phyloP scores from a whole-genome alignment of 208 protist species.

The Leishmania turanica region DNA sequence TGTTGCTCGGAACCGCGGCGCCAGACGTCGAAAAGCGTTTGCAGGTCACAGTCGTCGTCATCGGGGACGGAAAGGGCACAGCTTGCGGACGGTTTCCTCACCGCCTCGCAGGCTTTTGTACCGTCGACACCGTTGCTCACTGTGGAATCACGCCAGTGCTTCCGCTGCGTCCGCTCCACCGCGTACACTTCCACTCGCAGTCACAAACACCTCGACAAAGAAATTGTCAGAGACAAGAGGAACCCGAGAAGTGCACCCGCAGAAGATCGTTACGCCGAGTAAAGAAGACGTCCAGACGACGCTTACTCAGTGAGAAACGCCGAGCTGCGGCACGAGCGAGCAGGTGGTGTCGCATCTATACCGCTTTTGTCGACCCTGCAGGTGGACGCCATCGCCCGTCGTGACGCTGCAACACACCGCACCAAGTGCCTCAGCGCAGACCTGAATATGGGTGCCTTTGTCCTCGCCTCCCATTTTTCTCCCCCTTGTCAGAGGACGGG shows the following conservation, averaged over 20 bases:
- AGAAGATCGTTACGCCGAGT: slow-evolving; percentile 23
- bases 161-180: slow-evolving; percentile 18
- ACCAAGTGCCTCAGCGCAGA: slow-evolving; percentile 7
- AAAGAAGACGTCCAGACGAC: slow-evolving; percentile 28
- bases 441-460: not conserved
- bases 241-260: slow-evolving; percentile 12
- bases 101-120: not conserved
- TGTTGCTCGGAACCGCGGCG: not conserved
- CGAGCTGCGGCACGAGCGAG: slow-evolving; percentile 35
- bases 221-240: slow-evolving; percentile 21
- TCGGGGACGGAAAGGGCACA: not conserved
- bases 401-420: slow-evolving; percentile 25
- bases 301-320: slow-evolving; percentile 29
- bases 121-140: not conserved
- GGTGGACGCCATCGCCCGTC: slow-evolving; percentile 14
- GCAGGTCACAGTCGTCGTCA: not conserved
- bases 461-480: not conserved
- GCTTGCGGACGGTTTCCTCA: not conserved
- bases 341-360: slow-evolving; percentile 61
- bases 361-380: slow-evolving; percentile 23
- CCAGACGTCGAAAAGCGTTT: not conserved
- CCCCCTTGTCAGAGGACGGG: not conserved
- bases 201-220: slow-evolving; percentile 49
- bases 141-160: too few relatives aligned
- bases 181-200: slow-evolving; percentile 35